Evolutionary conservation across 768 basidiomycete genomes (phyloP).

Genomic region (Chalciporus piperatus): DNA sequence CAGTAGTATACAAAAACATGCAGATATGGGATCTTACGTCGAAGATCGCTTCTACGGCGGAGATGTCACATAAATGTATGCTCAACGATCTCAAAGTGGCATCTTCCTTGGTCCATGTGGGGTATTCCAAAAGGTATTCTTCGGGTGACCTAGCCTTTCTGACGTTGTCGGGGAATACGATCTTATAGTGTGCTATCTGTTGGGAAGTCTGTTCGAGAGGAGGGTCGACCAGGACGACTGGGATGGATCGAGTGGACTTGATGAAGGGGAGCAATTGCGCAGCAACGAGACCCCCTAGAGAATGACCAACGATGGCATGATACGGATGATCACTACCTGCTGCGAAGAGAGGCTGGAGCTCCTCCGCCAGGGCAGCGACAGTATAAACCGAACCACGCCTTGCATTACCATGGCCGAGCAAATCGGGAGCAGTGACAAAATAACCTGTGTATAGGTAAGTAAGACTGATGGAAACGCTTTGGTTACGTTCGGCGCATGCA

Average conservation of each 20-base stretch:
- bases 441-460: conserved; percentile 14
- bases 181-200: background rate
- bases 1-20: background rate
- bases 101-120: conserved; percentile 3
- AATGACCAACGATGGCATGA: conserved; percentile 18
- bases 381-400: conserved; percentile 10
- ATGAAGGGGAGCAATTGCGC: conserved; percentile 14
- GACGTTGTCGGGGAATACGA: rapidly evolving
- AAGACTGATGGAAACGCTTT: background rate
- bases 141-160: background rate
- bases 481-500: background rate
- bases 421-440: conserved; percentile 22
- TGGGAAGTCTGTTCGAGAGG: conserved; percentile 5
- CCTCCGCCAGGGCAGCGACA: conserved; percentile 10
- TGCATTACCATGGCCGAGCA: conserved; percentile 19
- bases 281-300: conserved; percentile 19
- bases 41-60: conserved; percentile 3
- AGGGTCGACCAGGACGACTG: conserved; percentile 21
- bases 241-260: conserved; percentile 2
- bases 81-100: background rate
- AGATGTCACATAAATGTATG: conserved; percentile 5
- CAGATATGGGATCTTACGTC: conserved; percentile 7
- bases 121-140: background rate
- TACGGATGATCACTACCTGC: background rate
- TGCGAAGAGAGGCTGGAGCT: conserved; percentile 11